Conservation (phyloP, 208 protist species). For the Hexamita inflata region DNA sequence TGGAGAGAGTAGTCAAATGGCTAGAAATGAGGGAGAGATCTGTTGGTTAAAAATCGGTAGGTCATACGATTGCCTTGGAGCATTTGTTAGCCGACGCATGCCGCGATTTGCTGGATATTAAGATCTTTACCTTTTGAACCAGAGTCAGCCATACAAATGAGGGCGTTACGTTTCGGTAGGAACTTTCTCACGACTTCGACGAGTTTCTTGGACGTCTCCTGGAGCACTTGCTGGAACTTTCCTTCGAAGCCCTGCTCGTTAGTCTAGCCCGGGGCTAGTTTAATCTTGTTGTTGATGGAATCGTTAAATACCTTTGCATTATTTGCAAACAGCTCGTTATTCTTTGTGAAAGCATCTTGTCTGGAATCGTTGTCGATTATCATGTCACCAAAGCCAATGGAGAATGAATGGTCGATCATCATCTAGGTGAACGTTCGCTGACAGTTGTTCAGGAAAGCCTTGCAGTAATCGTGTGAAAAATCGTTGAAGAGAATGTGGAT, state of each 20-base stretch:
- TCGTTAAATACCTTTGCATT: constrained; percentile 69
- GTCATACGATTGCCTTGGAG: constrained; percentile 92
- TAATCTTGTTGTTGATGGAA: constrained; percentile 69
- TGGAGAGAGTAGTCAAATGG: constrained; percentile 90
- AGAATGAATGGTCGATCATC: constrained; percentile 78
- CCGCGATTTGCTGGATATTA: constrained; percentile 96
- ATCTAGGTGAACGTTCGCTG: constrained; percentile 90
- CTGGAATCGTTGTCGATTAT: constrained; percentile 77
- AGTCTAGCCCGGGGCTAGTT: constrained; percentile 68
- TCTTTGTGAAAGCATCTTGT: constrained; percentile 65
- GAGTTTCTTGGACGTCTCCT: constrained; percentile 50
- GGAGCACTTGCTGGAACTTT: constrained; percentile 73
- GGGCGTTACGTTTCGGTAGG: constrained; percentile 67
- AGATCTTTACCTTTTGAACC: constrained; percentile 92
- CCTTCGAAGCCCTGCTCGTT: constrained; percentile 90
- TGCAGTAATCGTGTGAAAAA: constrained; percentile 68
- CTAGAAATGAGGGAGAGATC: constrained; percentile 88
- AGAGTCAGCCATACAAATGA: constrained; percentile 80
- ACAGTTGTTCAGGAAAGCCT: constrained; percentile 62
- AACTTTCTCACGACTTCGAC: constrained; percentile 63
- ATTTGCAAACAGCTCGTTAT: constrained; percentile 60
- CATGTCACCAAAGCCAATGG: constrained; percentile 87
- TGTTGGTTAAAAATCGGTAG: constrained; percentile 71
- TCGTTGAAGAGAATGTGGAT: constrained; percentile 91
- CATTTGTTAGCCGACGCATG: constrained; percentile 98